Percentiles rank a stretch among this genome's conserved stretches.
phyloP scores from a whole-genome alignment of 495 filamentous ascomycete genomes.

The Aspergillus incahuasiensis region DNA sequence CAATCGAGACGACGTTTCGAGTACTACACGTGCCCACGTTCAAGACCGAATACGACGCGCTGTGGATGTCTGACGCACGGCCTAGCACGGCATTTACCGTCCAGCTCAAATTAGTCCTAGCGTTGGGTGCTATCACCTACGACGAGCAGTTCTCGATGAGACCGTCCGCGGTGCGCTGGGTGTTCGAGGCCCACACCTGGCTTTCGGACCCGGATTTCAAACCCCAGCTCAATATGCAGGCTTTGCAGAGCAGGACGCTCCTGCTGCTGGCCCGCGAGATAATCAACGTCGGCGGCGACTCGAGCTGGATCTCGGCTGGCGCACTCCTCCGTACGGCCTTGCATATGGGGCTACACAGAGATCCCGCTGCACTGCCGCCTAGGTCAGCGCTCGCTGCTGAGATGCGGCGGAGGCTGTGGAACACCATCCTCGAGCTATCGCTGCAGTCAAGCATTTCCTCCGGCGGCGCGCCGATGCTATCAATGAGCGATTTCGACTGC shows the following conservation, averaged over 20 bases:
- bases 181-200: slow-evolving; percentile 52
- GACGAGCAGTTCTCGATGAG: slow-evolving; percentile 34
- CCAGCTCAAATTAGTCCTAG: slow-evolving; percentile 49
- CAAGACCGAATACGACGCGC: slow-evolving; percentile 32
- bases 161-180: slow-evolving; percentile 39
- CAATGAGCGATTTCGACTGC: slow-evolving; percentile 50
- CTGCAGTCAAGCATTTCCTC: slow-evolving; percentile 50
- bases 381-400: slow-evolving; percentile 45
- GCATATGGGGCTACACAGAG: slow-evolving; percentile 58
- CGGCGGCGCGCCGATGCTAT: slow-evolving; percentile 47
- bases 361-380: slow-evolving; percentile 44
- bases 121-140: slow-evolving; percentile 43
- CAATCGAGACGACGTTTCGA: slow-evolving; percentile 45
- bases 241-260: slow-evolving; percentile 48
- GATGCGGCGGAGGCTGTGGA: slow-evolving; percentile 59
- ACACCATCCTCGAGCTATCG: slow-evolving; percentile 51
- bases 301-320: slow-evolving; percentile 56
- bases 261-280: slow-evolving; percentile 45
- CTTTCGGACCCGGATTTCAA: slow-evolving; percentile 48
- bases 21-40: slow-evolving; percentile 58
- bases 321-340: slow-evolving; percentile 51
- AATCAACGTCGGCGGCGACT: slow-evolving; percentile 41
- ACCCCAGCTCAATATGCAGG: slow-evolving; percentile 37
- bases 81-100: slow-evolving; percentile 30
- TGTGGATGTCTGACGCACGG: slow-evolving; percentile 24